phyloP scores from a whole-genome alignment of 768 basidiomycete genomes.

The Lactarius hengduanensis region DNA sequence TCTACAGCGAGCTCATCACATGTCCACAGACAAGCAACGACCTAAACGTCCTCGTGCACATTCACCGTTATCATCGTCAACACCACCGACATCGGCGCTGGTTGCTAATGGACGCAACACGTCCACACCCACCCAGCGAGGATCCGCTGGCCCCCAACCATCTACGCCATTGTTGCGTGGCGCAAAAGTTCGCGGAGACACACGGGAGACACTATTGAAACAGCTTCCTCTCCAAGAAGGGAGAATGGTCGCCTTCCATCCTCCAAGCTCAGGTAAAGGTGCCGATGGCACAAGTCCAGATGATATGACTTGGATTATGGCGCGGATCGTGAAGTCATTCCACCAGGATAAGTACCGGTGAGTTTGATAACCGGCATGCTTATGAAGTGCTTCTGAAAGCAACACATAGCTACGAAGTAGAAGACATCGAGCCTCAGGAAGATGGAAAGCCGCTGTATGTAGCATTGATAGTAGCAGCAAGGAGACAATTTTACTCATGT shows the following conservation, averaged over 20 bases:
- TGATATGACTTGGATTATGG: slow-evolving; percentile 72
- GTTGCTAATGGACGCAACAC: slow-evolving; percentile 44
- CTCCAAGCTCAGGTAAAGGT: slow-evolving; percentile 49
- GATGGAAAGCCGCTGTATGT: slow-evolving; percentile 56
- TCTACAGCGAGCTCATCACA: not conserved
- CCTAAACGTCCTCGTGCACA: slow-evolving; percentile 70
- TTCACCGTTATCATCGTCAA: slow-evolving; percentile 62
- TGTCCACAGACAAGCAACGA: slow-evolving; percentile 46
- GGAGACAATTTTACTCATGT: slow-evolving; percentile 8
- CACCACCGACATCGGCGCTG: slow-evolving; percentile 32
- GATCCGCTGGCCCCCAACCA: slow-evolving; percentile 56
- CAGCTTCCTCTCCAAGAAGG: slow-evolving; percentile 71
- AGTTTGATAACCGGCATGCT: slow-evolving; percentile 20
- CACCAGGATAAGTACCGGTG: slow-evolving; percentile 71
- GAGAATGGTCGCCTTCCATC: slow-evolving; percentile 80
- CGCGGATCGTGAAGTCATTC: slow-evolving; percentile 67
- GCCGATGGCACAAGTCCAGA: slow-evolving; percentile 52
- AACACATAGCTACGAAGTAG: slow-evolving; percentile 70
- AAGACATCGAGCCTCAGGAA: slow-evolving; percentile 82
- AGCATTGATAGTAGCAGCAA: not conserved
- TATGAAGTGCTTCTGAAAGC: slow-evolving; percentile 1
- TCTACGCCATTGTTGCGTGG: slow-evolving; percentile 58
- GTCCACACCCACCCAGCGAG: slow-evolving; percentile 56
- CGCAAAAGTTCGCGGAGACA: slow-evolving; percentile 64
- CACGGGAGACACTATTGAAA: slow-evolving; percentile 53